phyloP scores from a whole-genome alignment of 139 green algal genomes.

The Coccomyxa sp. region DNA sequence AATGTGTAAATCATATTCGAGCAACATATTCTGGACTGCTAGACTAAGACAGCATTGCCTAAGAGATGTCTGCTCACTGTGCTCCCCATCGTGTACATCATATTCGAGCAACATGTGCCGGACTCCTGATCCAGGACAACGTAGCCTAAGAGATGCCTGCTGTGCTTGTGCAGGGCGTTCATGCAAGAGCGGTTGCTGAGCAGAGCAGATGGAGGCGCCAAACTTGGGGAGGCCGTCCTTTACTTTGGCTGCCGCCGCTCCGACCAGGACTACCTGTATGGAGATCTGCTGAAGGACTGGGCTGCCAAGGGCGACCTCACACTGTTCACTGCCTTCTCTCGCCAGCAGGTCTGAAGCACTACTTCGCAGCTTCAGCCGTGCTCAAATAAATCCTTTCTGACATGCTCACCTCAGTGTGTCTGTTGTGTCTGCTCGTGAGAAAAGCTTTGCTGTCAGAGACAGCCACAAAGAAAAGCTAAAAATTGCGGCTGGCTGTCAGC shows the following conservation, averaged over 20 bases:
- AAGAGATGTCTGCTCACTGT: no score
- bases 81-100: no score
- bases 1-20: no score
- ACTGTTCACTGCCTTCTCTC: conserved; percentile 79
- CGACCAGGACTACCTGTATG: conserved; percentile 86
- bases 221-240: conserved; percentile 44
- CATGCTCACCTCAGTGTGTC: background rate
- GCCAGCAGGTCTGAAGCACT: conserved; percentile 46
- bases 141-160: no score
- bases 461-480: background rate
- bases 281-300: conserved; percentile 64
- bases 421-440: no score
- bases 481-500: no score
- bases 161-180: conserved; percentile 30
- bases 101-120: no score
- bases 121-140: no score
- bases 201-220: background rate
- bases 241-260: conserved; percentile 83
- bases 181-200: conserved; percentile 23
- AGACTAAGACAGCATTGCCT: no score
- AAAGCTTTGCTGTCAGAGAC: no score
- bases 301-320: conserved; percentile 39
- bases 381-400: no score
- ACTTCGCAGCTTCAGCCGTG: background rate
- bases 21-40: no score